phyloP scores from a whole-genome alignment of 1,284 basidiomycete species.

The Boletus sp. region DNA sequence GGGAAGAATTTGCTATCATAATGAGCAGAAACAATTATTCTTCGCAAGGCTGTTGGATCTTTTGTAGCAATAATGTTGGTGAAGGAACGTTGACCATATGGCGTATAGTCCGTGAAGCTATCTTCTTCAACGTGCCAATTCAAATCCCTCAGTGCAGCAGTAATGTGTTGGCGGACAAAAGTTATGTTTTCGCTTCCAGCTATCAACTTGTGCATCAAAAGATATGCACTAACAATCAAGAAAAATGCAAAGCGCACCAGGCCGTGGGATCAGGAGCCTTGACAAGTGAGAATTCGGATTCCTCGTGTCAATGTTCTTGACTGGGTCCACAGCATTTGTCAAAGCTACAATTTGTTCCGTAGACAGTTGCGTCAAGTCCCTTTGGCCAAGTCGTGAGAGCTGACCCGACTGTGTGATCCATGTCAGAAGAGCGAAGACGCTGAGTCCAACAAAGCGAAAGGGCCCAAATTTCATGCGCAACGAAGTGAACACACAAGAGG shows the following conservation, averaged over 20 bases:
- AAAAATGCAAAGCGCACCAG: conserved; percentile 49
- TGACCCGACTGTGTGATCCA: conserved; percentile 29
- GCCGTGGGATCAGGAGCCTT: conserved; percentile 77
- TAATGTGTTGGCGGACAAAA: conserved; percentile 73
- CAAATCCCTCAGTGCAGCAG: conserved; percentile 60
- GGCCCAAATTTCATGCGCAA: conserved; percentile 21
- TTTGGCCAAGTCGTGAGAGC: conserved; percentile 33
- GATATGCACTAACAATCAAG: conserved; percentile 8
- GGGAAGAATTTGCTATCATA: conserved; percentile 94
- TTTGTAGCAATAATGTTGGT: conserved; percentile 95
- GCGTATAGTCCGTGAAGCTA: conserved; percentile 76
- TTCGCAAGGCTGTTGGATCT: conserved; percentile 76
- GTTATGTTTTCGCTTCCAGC: conserved; percentile 77
- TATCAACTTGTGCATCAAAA: conserved; percentile 27
- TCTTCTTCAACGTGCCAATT: conserved; percentile 88
- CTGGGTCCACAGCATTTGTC: conserved; percentile 54
- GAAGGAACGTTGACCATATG: conserved; percentile 78
- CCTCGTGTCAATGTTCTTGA: conserved; percentile 59
- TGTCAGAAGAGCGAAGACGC: conserved; percentile 19
- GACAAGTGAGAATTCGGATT: conserved; percentile 72
- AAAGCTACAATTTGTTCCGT: conserved; percentile 49
- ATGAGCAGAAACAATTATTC: conserved; percentile 89
- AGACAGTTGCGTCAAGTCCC: conserved; percentile 50
- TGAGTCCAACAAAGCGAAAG: conserved; percentile 7
- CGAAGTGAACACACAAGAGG: background rate